These are phyloP conservation scores for Cladosporium sp. DNA, from an alignment of 2,329 filamentous ascomycete species.

Conservation along the genomic window DNA sequence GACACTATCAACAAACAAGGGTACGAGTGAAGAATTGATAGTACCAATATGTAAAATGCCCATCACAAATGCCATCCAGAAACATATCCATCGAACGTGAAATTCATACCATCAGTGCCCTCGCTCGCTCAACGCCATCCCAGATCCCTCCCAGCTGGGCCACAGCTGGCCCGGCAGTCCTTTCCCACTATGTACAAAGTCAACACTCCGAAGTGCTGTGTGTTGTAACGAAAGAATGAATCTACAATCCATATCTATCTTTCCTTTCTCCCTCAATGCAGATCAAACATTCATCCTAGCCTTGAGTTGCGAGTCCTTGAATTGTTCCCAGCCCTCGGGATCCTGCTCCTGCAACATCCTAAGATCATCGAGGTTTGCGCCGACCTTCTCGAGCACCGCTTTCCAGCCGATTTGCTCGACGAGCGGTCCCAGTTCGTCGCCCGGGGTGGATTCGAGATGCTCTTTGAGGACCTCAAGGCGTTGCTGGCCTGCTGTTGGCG, in stretches of 20 bases:
- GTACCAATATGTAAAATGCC: not conserved
- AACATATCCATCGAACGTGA: not conserved
- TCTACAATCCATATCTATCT: not conserved
- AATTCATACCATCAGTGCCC: not conserved
- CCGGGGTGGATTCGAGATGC: conserved; percentile 53
- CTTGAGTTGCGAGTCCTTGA: conserved; percentile 39
- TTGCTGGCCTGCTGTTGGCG: conserved; percentile 8
- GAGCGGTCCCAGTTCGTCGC: conserved; percentile 64
- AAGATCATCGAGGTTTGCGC: conserved; percentile 67
- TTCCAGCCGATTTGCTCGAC: conserved; percentile 60
- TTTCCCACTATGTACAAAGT: not conserved
- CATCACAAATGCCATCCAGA: not conserved
- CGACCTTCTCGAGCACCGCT: conserved; percentile 61
- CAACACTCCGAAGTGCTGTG: not conserved
- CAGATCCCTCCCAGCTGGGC: not conserved
- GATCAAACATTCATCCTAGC: conserved; percentile 32
- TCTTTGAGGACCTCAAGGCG: conserved; percentile 33
- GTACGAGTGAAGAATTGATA: too few relatives aligned
- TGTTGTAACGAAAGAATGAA: not conserved
- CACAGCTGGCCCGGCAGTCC: not conserved
- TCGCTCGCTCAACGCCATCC: not conserved
- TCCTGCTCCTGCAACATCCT: conserved; percentile 54
- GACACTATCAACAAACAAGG: not conserved
- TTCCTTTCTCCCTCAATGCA: not conserved
- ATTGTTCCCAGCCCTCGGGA: conserved; percentile 38